Evolutionary conservation across 2,329 filamentous ascomycete species (phyloP), one percentile per base, ranked within the genome.

Genomic region (Arthrobotrys megalospora): DNA sequence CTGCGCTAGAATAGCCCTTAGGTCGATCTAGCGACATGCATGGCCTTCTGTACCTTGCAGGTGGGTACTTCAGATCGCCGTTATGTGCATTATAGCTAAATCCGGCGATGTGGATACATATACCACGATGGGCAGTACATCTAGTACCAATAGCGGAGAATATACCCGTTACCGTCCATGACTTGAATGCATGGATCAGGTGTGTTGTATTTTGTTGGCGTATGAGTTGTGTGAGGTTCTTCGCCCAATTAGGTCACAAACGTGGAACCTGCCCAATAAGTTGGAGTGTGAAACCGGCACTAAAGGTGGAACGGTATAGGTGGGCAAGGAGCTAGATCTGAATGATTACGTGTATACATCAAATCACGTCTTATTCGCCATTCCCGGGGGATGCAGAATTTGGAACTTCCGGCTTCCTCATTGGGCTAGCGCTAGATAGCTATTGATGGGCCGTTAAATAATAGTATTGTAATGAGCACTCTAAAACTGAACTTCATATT

Each of bases 201-300:
- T 24, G 48, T 53, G 45, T 63, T 63, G 53, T 8, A 43, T 71
- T 70, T 64, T 58, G 36, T 16, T 36, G 34, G 41, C n/a, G 55
- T 45, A 14, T 43, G 53, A 34, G 67, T 52, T 71, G 55, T 71
- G 19, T 71, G 43, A 55, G 45, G 55, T 12, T 55, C 50, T 14
- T 63, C 21, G 36, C 67, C 55, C 14, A 24, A 71, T 63, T 53
- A 45, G 55, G 67, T 45, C 6, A 64, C 24, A 32, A 45, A 19
- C 12, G 11, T 43, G 67, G 24, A 64, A 28, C 55, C 55, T 71
- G 55, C 53, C 45, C 16, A 11, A 63, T 53, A 45, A 8, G 67
- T 71, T 36, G 47, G 8, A 12, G 7, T 19, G 21, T 71, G 50
- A 71, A 71, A 71, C 67, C 5, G 12, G 14, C 14, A 1, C 36